These are phyloP conservation scores for Sarocladium oryzae DNA, from an alignment of 2,329 filamentous ascomycete species.

Conservation along the genomic window DNA sequence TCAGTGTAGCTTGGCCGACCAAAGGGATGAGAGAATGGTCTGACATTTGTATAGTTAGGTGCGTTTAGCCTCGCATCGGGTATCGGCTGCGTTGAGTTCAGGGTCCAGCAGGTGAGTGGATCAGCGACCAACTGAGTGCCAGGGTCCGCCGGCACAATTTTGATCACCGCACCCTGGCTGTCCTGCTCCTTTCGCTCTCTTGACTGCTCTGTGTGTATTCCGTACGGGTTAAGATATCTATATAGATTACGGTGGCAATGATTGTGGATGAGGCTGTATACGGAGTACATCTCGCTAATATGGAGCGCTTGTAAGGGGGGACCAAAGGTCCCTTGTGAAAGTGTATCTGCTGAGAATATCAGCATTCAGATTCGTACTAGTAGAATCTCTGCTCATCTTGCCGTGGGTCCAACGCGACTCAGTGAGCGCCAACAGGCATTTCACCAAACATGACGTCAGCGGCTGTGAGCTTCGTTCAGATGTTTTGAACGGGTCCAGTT, in stretches of 20 bases:
- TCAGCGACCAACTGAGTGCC: not conserved
- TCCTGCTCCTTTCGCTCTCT: too few relatives aligned
- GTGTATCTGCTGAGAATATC: too few relatives aligned
- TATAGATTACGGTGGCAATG: not conserved
- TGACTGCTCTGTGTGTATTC: too few relatives aligned
- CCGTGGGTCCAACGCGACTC: conserved; percentile 4
- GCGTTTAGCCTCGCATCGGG: not conserved
- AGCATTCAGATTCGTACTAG: too few relatives aligned
- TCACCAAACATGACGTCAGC: conserved; percentile 8
- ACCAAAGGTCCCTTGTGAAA: too few relatives aligned
- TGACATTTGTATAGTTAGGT: not conserved
- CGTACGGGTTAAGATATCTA: too few relatives aligned
- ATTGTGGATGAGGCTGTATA: not conserved
- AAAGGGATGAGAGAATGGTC: not conserved
- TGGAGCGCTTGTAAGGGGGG: too few relatives aligned
- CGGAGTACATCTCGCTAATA: too few relatives aligned
- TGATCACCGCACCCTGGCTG: too few relatives aligned
- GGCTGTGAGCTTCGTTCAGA: too few relatives aligned
- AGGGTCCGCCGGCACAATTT: not conserved
- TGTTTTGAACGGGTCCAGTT: not conserved
- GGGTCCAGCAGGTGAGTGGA: not conserved
- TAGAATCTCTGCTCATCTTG: not conserved
- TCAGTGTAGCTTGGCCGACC: too few relatives aligned
- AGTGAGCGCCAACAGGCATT: not conserved
- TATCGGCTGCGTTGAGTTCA: conserved; percentile 2